Evolutionary conservation across 2,329 filamentous ascomycete species (phyloP).

Genomic region (Colletotrichum orbiculare): DNA sequence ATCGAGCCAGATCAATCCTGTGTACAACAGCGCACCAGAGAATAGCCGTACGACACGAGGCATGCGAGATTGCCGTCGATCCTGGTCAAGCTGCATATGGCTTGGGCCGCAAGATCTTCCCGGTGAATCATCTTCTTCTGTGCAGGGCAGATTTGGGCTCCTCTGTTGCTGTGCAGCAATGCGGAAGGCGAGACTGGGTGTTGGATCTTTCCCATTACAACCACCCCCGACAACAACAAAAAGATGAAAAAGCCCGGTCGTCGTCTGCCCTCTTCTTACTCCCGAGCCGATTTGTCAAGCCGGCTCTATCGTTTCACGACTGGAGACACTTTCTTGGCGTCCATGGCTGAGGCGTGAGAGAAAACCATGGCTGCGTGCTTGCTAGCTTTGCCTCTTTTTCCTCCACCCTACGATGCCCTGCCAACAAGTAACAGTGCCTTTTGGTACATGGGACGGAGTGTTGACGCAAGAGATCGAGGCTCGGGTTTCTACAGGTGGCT

Average conservation of each 20-base stretch:
- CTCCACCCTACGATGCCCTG: neutral
- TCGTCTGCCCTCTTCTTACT: neutral
- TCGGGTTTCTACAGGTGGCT: constrained; percentile 32
- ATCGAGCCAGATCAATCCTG: constrained; percentile 8
- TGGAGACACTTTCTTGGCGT: constrained; percentile 34
- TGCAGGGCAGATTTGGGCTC: no score
- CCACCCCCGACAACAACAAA: neutral
- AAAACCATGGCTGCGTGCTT: neutral
- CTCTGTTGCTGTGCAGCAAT: no score
- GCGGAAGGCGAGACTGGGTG: no score
- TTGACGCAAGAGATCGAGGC: constrained; percentile 23
- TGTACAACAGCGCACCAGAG: constrained; percentile 28
- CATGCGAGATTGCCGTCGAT: constrained; percentile 33
- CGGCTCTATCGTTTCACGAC: constrained; percentile 29
- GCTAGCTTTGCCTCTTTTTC: constrained; percentile 4
- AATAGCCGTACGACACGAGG: constrained; percentile 22
- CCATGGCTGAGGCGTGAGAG: constrained; percentile 27
- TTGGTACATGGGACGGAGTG: constrained; percentile 29
- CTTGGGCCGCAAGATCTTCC: constrained; percentile 9
- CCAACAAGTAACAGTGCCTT: neutral
- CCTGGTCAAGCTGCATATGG: constrained; percentile 7
- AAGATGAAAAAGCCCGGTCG: neutral
- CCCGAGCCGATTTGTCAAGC: constrained; percentile 20
- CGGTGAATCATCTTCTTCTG: neutral
- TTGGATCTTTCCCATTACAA: neutral